Evolutionary conservation across 2,329 filamentous ascomycete species (phyloP).

Genomic region (Mariannaea sp.): DNA sequence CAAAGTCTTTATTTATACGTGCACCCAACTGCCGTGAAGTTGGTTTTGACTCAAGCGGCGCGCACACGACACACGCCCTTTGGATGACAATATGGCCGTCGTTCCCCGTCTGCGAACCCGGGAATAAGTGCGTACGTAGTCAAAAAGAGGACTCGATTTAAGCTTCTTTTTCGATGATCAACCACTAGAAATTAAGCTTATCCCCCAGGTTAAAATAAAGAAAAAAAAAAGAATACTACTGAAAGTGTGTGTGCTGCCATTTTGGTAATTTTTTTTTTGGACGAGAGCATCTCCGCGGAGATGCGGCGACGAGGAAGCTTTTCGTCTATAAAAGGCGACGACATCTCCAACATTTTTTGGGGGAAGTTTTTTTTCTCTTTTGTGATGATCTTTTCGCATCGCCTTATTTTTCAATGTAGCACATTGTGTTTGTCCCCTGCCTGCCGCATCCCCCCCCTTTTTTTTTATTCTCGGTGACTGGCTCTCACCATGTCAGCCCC

Average conservation of each 20-base stretch:
- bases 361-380: background rate
- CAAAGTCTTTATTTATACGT: too few relatives aligned
- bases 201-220: slow-evolving; percentile 10
- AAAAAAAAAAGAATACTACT: too few relatives aligned
- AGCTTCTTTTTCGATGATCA: slow-evolving; percentile 9
- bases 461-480: background rate
- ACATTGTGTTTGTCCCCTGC: too few relatives aligned
- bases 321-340: background rate
- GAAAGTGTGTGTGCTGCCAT: too few relatives aligned
- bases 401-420: too few relatives aligned
- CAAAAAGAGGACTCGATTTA: slow-evolving; percentile 14
- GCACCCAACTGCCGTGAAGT: background rate
- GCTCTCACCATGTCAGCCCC: background rate
- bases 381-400: too few relatives aligned
- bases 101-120: too few relatives aligned
- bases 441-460: too few relatives aligned
- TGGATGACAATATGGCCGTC: background rate
- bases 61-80: background rate
- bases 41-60: background rate
- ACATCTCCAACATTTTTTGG: background rate
- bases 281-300: slow-evolving; percentile 16
- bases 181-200: slow-evolving; percentile 23
- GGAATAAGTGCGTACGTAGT: too few relatives aligned
- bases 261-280: too few relatives aligned
- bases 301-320: background rate